These are phyloP conservation scores for Ceratocystis variospora DNA, from an alignment of 2,329 filamentous ascomycete genomes.

Conservation along the genomic window DNA sequence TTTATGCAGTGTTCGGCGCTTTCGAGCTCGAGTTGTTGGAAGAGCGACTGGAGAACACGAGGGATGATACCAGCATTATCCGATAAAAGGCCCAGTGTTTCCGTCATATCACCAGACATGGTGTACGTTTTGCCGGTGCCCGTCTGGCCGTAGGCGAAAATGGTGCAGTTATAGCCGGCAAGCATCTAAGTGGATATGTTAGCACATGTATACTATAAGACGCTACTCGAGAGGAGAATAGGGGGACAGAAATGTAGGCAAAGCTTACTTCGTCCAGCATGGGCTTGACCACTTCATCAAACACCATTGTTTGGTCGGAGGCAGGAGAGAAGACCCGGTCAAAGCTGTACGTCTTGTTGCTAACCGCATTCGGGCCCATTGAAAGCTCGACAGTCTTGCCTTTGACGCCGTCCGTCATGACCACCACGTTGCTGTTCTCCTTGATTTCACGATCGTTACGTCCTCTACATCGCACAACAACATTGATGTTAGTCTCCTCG, in stretches of 20 bases:
- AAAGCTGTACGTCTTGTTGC: constrained; percentile 93
- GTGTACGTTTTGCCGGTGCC: constrained; percentile 98
- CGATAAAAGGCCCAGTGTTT: constrained; percentile 70
- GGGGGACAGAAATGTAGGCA: not conserved
- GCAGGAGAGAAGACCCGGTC: constrained; percentile 94
- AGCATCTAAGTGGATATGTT: constrained; percentile 51
- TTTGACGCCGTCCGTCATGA: constrained; percentile 76
- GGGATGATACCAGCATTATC: constrained; percentile 94
- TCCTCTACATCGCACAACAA: constrained; percentile 86
- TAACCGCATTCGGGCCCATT: constrained; percentile 84
- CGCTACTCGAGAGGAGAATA: too few species aligned
- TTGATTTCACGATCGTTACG: constrained; percentile 83
- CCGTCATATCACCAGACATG: constrained; percentile 95
- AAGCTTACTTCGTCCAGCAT: constrained; percentile 72
- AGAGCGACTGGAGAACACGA: constrained; percentile 73
- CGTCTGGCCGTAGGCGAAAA: constrained; percentile 96
- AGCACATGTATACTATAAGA: not conserved
- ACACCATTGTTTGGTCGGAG: constrained; percentile 85
- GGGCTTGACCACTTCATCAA: constrained; percentile 86
- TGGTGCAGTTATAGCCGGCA: constrained; percentile 90
- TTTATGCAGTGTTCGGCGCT: constrained; percentile 80
- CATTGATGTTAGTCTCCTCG: constrained; percentile 92
- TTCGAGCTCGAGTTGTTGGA: constrained; percentile 66
- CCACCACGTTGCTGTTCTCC: constrained; percentile 89
- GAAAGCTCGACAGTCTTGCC: constrained; percentile 72